Evolutionary conservation across 192 early-diverging fungal species (phyloP).

Genomic region (Dissophora globulifera): DNA sequence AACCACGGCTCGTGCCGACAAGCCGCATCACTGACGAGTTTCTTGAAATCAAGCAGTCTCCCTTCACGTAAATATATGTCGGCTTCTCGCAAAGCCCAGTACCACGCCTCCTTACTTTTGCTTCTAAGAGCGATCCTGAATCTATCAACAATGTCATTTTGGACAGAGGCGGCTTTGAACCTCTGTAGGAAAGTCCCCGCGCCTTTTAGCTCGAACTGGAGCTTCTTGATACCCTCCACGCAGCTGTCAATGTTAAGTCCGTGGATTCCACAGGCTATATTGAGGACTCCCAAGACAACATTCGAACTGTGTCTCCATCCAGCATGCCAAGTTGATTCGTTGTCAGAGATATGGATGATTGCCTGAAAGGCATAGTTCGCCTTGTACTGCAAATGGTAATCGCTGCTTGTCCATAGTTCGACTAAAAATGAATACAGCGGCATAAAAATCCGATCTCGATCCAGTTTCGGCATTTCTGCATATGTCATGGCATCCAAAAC

Average conservation of each 20-base stretch:
- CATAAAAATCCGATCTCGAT: background rate
- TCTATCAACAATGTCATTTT: background rate
- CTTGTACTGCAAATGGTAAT: no score
- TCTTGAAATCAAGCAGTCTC: background rate
- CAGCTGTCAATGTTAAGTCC: no score
- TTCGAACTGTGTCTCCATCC: no score
- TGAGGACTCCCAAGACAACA: no score
- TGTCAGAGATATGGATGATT: no score
- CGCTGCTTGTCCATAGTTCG: background rate
- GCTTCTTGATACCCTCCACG: no score
- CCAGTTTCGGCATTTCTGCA: background rate
- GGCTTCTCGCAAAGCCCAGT: background rate
- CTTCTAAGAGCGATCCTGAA: background rate
- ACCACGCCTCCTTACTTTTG: background rate
- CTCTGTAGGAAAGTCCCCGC: background rate
- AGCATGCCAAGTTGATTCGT: no score
- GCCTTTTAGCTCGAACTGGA: background rate
- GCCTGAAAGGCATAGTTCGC: no score
- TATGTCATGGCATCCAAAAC: conserved; percentile 14
- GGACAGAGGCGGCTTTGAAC: background rate
- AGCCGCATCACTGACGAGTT: background rate
- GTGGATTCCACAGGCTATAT: no score
- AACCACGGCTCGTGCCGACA: background rate
- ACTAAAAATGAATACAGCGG: background rate
- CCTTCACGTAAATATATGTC: background rate